Evolutionary conservation across 176 grass and related monocot genomes (phyloP).

Genomic region (Aegilops sharonensis): DNA sequence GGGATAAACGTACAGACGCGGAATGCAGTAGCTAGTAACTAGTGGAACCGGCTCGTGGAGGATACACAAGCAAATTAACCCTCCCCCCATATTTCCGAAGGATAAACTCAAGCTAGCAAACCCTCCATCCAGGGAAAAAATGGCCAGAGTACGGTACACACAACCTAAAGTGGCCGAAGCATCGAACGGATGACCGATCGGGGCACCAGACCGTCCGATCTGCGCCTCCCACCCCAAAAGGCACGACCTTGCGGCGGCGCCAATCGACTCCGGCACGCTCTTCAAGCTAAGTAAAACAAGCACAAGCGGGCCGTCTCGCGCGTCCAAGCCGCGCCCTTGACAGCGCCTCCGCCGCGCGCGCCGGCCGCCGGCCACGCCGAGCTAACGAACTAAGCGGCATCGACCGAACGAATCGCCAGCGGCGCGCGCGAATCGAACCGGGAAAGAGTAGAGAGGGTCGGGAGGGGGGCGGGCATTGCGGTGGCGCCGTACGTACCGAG

Average conservation of each 20-base stretch:
- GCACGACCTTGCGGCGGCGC: neutral
- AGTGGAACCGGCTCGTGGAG: neutral
- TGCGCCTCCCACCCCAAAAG: neutral
- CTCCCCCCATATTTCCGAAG: neutral
- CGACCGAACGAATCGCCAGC: neutral
- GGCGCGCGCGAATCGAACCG: neutral
- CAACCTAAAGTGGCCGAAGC: neutral
- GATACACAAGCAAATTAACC: neutral
- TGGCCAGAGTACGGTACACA: too few species aligned
- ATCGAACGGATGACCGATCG: neutral
- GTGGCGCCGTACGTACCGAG: constrained; percentile 44
- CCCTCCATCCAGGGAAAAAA: too few species aligned
- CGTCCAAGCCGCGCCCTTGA: neutral
- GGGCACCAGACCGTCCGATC: neutral
- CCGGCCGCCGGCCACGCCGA: neutral
- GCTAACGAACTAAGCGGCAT: neutral
- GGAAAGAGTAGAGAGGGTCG: neutral
- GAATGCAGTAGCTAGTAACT: neutral
- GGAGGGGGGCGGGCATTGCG: neutral
- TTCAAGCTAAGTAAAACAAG: too few species aligned
- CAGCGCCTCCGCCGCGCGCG: neutral
- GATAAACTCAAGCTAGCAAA: too few species aligned
- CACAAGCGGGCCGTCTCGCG: too few species aligned
- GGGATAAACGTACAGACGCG: neutral
- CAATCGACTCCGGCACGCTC: neutral